Base-by-base conservation (phyloP, 108 stramenopile genomes). In the Cyclotella sp. region DNA sequence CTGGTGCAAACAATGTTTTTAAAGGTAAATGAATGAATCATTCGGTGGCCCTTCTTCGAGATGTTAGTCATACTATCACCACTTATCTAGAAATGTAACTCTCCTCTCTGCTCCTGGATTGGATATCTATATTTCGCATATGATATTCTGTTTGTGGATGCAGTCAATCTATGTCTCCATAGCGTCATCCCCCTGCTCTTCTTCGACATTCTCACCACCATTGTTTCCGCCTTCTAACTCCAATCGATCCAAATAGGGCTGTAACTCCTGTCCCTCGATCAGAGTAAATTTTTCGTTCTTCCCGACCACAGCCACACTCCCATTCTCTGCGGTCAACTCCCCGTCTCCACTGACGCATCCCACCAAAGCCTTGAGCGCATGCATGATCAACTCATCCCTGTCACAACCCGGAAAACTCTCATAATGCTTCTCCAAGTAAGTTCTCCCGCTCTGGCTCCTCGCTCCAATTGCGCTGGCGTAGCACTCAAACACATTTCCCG, bases 401-500 rank as follows among this genome's bases (percentile, higher is more conserved):
- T 57, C 53, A 47, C 79, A 63, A 11, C 86, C 80, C 30, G 73
- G 67, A 64, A 94, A 94, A 12, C 57, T 69, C 24, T 96, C 91
- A 71, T 83, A 84, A 75, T 95, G 91, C 68, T 98, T 98, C 82
- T 99, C 99, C 68, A 99, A 86, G 81, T 99, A 99, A 9, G 99
- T 99, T 78, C 96, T 86, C 19, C 97, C 98, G 26, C 90, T 85
- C 86, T 99, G 99, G 45, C 88, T 84, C 28, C 99, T 76, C 0
- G 99, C 96, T 9, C 99, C 99, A 85, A 99, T 98, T 68, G 98
- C 98, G 49, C 84, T 84, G 49, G 97, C 98, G 67, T 95, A 87
- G 78, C 95, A 98, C 81, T 99, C 99, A 79, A 93, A 98, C 73
- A 97, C 81, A 79, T 98, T 98, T 39, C 99, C 99, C 49, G 89